Evolutionary conservation across 1,284 basidiomycete genomes (phyloP).

Genomic region (Ustilago trichophora): DNA sequence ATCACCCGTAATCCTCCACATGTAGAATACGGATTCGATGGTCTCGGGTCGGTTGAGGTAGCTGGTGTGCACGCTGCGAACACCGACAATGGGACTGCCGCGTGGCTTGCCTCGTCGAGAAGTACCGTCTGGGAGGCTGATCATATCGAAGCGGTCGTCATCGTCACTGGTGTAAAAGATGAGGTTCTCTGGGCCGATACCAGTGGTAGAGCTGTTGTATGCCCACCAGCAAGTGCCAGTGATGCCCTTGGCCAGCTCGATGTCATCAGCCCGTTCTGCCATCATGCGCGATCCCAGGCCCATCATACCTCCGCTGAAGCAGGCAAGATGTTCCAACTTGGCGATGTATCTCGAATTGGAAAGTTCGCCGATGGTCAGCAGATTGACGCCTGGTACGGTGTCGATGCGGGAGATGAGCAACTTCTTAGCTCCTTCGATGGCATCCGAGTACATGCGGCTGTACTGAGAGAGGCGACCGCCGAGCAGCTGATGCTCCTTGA

Average conservation of each 20-base stretch:
- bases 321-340: constrained; percentile 68
- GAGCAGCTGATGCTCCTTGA: constrained; percentile 71
- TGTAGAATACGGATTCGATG: constrained; percentile 71
- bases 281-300: constrained; percentile 70
- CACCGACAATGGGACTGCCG: constrained; percentile 62
- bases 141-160: constrained; percentile 48
- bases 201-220: constrained; percentile 65
- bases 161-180: constrained; percentile 54
- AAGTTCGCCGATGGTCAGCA: constrained; percentile 63
- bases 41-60: constrained; percentile 70
- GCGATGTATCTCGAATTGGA: constrained; percentile 21
- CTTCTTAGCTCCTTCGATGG: constrained; percentile 68
- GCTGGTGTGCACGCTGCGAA: constrained; percentile 36
- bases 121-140: constrained; percentile 43
- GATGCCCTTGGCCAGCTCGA: constrained; percentile 67
- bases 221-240: constrained; percentile 71
- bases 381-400: constrained; percentile 67
- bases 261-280: constrained; percentile 66
- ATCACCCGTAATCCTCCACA: constrained; percentile 72
- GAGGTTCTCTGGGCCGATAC: constrained; percentile 63
- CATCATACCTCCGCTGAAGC: constrained; percentile 72
- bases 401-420: constrained; percentile 68
- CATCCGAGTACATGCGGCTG: constrained; percentile 68
- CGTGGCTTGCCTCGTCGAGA: constrained; percentile 40
- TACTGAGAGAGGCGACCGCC: constrained; percentile 69